These are phyloP conservation scores for Camptophora hylomeconis DNA, from an alignment of 2,329 filamentous ascomycete species.

Conservation along the genomic window DNA sequence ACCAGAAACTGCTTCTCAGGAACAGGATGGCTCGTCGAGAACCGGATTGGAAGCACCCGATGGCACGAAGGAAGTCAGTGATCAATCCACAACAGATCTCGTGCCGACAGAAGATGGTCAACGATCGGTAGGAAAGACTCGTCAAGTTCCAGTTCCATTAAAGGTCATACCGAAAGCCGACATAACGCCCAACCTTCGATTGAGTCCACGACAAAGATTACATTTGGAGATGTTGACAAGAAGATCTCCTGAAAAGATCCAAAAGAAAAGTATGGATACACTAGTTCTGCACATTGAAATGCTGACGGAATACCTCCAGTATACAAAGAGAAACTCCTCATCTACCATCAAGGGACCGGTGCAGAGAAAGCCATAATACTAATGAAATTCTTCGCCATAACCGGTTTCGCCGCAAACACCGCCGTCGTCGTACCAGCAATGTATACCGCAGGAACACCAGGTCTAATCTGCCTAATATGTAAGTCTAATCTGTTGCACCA, in stretches of 20 bases:
- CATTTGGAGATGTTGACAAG: slow-evolving; percentile 17
- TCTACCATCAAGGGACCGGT: slow-evolving; percentile 63
- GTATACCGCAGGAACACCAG: slow-evolving; percentile 29
- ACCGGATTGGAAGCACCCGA: no score
- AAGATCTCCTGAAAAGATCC: slow-evolving; percentile 7
- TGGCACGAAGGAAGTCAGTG: no score
- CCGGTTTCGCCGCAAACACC: slow-evolving; percentile 54
- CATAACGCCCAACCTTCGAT: slow-evolving; percentile 13
- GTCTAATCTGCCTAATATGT: neutral
- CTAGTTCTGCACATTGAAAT: neutral
- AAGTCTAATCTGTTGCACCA: no score
- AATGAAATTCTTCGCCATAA: slow-evolving; percentile 57
- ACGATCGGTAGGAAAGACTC: slow-evolving; percentile 9
- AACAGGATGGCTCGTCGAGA: no score
- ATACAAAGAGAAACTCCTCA: slow-evolving; percentile 41
- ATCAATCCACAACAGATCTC: slow-evolving; percentile 10
- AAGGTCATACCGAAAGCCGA: slow-evolving; percentile 16
- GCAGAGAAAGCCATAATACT: slow-evolving; percentile 56
- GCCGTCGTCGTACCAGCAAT: slow-evolving; percentile 51
- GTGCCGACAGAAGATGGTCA: slow-evolving; percentile 7
- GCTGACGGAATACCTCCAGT: slow-evolving; percentile 4
- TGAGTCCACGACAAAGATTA: slow-evolving; percentile 15
- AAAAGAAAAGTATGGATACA: slow-evolving; percentile 1
- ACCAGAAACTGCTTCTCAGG: no score
- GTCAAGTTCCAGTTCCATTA: slow-evolving; percentile 13